Conservation (phyloP, 2,329 filamentous ascomycete genomes). For the Tolypocladium ovalisporum region DNA sequence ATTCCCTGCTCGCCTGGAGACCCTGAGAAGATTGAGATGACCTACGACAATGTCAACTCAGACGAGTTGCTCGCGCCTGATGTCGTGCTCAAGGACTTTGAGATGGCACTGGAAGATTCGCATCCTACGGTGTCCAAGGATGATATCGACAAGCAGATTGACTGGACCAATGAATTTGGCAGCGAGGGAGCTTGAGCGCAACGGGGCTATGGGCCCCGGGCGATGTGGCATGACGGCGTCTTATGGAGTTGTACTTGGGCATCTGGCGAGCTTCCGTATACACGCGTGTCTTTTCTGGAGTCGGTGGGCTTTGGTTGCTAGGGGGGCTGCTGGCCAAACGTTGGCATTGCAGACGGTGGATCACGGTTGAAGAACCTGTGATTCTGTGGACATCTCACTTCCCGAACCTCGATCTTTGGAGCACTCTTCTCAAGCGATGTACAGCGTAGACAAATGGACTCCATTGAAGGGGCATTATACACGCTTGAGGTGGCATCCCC, state of each 20-base stretch:
- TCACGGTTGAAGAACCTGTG: not conserved
- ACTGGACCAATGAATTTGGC: slow-evolving; percentile 95
- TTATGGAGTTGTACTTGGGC: slow-evolving; percentile 15
- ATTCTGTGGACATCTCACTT: not conserved
- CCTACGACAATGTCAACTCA: slow-evolving; percentile 76
- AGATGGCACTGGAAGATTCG: slow-evolving; percentile 80
- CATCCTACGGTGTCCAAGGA: slow-evolving; percentile 83
- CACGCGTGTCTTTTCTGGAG: slow-evolving; percentile 4
- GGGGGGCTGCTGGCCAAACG: slow-evolving; percentile 1
- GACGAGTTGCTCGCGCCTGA: slow-evolving; percentile 80
- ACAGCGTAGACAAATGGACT: not conserved
- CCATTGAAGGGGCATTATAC: not conserved
- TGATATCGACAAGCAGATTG: slow-evolving; percentile 72
- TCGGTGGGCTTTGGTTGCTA: not conserved
- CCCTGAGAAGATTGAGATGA: slow-evolving; percentile 78
- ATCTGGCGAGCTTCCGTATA: slow-evolving; percentile 8
- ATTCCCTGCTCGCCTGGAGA: slow-evolving; percentile 95
- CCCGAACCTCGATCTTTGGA: not conserved
- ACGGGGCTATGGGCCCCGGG: not conserved
- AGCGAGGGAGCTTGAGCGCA: slow-evolving; percentile 61
- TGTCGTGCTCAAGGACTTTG: slow-evolving; percentile 81
- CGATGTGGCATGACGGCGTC: slow-evolving; percentile 17
- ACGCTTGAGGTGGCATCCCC: too few species aligned
- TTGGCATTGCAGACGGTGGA: not conserved
- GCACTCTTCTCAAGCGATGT: not conserved